Conservation (phyloP, 495 filamentous ascomycete species). For the Penicillium manginii region DNA sequence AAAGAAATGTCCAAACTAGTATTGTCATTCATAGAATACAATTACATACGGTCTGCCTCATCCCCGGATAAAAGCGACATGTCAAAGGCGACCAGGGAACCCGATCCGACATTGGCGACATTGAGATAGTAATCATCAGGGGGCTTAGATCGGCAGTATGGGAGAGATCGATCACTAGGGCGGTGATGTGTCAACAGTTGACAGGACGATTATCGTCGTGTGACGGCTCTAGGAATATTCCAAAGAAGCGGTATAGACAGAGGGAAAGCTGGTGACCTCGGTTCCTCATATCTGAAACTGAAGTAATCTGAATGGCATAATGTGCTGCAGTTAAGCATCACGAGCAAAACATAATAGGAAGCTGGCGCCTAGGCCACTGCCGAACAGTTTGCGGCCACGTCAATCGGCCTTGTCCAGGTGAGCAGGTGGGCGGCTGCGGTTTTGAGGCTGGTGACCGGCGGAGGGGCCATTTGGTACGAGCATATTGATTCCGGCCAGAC, state of each 20-base stretch:
- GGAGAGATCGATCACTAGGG: constrained; percentile 14
- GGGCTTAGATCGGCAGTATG: neutral
- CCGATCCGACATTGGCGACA: constrained; percentile 14
- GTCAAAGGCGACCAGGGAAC: constrained; percentile 14
- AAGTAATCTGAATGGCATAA: neutral
- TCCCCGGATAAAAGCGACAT: neutral
- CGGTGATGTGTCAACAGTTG: constrained; percentile 27
- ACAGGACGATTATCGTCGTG: constrained; percentile 28
- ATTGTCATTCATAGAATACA: constrained; percentile 14
- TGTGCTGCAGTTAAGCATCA: constrained; percentile 7
- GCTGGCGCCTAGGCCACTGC: constrained; percentile 8
- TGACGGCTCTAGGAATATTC: constrained; percentile 14
- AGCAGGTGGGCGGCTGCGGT: constrained; percentile 14
- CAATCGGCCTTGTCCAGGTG: constrained; percentile 29
- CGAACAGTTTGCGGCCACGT: constrained; percentile 30
- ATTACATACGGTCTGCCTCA: constrained; percentile 9
- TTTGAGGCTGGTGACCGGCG: constrained; percentile 27
- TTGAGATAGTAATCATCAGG: neutral
- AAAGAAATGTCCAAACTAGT: neutral
- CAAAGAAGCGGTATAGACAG: neutral
- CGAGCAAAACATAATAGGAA: constrained; percentile 11
- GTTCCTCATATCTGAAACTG: neutral
- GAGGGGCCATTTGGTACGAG: constrained; percentile 3
- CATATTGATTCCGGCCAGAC: constrained; percentile 8
- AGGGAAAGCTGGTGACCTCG: neutral